Base-by-base conservation (phyloP, 768 basidiomycete species). In the Pleurotus eryngii region DNA sequence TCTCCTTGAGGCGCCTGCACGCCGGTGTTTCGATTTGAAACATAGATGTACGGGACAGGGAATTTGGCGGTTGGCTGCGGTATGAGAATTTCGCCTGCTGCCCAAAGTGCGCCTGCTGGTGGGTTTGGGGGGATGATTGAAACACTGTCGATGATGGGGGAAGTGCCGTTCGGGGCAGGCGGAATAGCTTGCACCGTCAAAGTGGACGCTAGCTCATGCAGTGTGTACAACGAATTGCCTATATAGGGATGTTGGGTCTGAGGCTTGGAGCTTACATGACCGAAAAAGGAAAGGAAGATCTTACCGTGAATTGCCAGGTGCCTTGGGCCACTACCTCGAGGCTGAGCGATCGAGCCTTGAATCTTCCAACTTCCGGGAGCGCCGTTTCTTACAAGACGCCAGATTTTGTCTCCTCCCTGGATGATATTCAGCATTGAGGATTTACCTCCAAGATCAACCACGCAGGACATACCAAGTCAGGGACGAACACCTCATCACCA, bases 331-430 rank as follows among this genome's bases (percentile, higher is more conserved):
- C 84, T 84, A n/a, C 84, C 86, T 17, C 66, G 61, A 3, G 84
- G 82, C 53, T 84, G 83, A 43, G 77, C 73, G 47, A 90, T 87
- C 38, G 76, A 74, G 1, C 87, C 86, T 49, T 83, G 81, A 46
- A 89, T 80, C 39, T 64, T 69, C 69, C 76, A 89, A 2, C 72
- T 65, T 0, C 80, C 79, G 0, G 79, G 67, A 5, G 68, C 60
- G 0, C 72, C 71, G 49, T 77, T 67, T 46, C 77, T 70, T 42
- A 73, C 76, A 2, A 89, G 72, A 39, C 88, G 75, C 86, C 87
- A 90, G 56, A 89, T 81, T 57, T 76, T 85, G 69, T 90, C 87
- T 1, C 68, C 80, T 24, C 88, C 87, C 86, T 87, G 55, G 18
- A 45, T 6, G 11, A 18, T 58, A 12, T 47, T 20, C 35, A 55